Evolutionary conservation across 2,329 filamentous ascomycete genomes (phyloP).

Genomic region (Penicillium vulpinum): DNA sequence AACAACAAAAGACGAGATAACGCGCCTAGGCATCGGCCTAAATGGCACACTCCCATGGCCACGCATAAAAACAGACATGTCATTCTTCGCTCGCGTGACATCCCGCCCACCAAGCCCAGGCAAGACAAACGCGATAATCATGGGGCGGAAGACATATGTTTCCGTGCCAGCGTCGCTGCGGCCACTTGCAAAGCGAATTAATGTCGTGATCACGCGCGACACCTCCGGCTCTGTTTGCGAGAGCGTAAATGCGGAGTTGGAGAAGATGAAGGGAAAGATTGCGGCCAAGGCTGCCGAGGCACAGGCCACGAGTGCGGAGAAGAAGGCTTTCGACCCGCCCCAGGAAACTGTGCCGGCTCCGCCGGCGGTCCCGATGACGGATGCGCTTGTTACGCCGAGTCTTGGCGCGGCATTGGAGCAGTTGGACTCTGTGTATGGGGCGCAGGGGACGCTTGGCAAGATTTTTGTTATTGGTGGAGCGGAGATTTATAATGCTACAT

Average conservation of each 20-base stretch:
- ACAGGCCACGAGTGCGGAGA: not conserved
- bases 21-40: slow-evolving; percentile 80
- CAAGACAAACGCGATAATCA: slow-evolving; percentile 74
- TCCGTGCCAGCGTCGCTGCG: slow-evolving; percentile 77
- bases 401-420: slow-evolving; percentile 58
- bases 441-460: slow-evolving; percentile 48
- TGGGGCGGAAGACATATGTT: slow-evolving; percentile 98
- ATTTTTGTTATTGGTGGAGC: slow-evolving; percentile 89
- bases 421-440: slow-evolving; percentile 32
- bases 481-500: slow-evolving; percentile 75
- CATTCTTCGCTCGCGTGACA: slow-evolving; percentile 89
- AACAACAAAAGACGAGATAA: slow-evolving; percentile 67
- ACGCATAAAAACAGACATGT: slow-evolving; percentile 85
- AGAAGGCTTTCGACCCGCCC: not conserved
- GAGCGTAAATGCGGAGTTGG: slow-evolving; percentile 39
- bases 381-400: slow-evolving; percentile 56
- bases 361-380: slow-evolving; percentile 26
- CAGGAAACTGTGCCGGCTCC: not conserved
- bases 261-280: slow-evolving; percentile 27
- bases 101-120: slow-evolving; percentile 53
- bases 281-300: slow-evolving; percentile 19
- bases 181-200: slow-evolving; percentile 76
- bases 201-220: slow-evolving; percentile 72
- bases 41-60: slow-evolving; percentile 83
- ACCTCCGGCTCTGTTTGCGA: slow-evolving; percentile 30